These are phyloP conservation scores for Russula compacta DNA, from an alignment of 768 basidiomycete genomes.

Conservation along the genomic window DNA sequence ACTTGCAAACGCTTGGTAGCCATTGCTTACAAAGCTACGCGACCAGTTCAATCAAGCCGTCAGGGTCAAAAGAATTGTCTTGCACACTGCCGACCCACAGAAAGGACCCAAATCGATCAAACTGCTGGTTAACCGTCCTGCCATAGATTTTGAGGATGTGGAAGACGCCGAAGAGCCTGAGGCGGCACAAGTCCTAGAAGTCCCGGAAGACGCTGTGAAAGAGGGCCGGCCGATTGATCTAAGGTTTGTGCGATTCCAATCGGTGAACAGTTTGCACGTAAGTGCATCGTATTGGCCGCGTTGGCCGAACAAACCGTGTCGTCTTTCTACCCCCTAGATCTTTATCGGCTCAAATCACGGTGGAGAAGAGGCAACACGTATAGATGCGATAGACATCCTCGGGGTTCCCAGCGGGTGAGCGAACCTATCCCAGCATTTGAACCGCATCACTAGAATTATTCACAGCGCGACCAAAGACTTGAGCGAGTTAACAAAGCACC, in stretches of 20 bases:
- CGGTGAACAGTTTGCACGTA: slow-evolving; percentile 58
- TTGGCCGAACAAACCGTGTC: background rate
- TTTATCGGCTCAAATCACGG: slow-evolving; percentile 64
- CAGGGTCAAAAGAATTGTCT: slow-evolving; percentile 48
- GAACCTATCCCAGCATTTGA: background rate
- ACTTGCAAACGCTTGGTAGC: background rate
- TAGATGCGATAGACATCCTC: slow-evolving; percentile 58
- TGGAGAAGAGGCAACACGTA: slow-evolving; percentile 51
- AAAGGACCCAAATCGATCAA: slow-evolving; percentile 56
- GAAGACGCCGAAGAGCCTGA: slow-evolving; percentile 40
- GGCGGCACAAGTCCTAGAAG: slow-evolving; percentile 48
- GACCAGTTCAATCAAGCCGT: slow-evolving; percentile 62
- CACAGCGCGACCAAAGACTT: slow-evolving; percentile 32
- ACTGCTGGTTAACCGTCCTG: slow-evolving; percentile 49
- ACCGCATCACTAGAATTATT: background rate
- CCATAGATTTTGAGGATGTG: slow-evolving; percentile 59
- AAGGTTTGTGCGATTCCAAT: slow-evolving; percentile 62
- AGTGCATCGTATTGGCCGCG: slow-evolving; percentile 21
- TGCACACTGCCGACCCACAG: slow-evolving; percentile 32
- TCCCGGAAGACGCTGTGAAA: slow-evolving; percentile 41
- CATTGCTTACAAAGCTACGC: background rate
- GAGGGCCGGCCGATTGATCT: slow-evolving; percentile 43
- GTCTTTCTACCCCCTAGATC: slow-evolving; percentile 33
- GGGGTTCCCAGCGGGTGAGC: slow-evolving; percentile 51
- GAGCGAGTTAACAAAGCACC: slow-evolving; percentile 32